Evolutionary conservation across 192 early-diverging fungal species (phyloP).

Genomic region (Irineochytrium annulatum): DNA sequence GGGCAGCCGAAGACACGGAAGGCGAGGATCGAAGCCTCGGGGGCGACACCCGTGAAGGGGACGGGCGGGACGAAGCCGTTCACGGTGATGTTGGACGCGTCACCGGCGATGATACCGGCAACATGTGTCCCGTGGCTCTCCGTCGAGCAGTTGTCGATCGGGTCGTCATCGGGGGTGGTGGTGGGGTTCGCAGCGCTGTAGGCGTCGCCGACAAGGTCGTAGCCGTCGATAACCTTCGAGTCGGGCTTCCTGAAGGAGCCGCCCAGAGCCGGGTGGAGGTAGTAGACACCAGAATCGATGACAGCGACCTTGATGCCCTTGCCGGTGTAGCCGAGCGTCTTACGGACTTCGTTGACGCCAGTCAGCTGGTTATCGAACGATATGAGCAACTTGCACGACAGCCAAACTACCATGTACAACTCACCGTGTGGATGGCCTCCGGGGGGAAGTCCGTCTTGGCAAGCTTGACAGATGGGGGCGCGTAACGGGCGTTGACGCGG

Average conservation of each 20-base stretch:
- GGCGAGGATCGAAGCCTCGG: constrained; percentile 69
- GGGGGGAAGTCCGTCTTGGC: background rate
- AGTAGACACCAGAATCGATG: constrained; percentile 51
- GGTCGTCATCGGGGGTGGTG: constrained; percentile 35
- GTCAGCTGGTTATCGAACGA: constrained; percentile 24
- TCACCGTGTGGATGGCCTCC: background rate
- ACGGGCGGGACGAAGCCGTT: constrained; percentile 4
- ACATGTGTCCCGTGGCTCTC: constrained; percentile 49
- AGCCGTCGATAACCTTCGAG: constrained; percentile 34
- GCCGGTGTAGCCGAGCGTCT: constrained; percentile 31
- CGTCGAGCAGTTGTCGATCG: constrained; percentile 40
- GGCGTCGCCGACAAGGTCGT: constrained; percentile 42
- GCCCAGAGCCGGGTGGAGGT: constrained; percentile 49
- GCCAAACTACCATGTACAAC: background rate
- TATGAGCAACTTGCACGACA: background rate
- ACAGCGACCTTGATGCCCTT: constrained; percentile 49
- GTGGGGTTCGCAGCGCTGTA: constrained; percentile 16
- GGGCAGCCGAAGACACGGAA: constrained; percentile 58
- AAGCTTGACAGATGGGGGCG: background rate
- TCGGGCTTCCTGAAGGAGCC: constrained; percentile 36
- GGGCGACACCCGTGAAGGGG: constrained; percentile 68
- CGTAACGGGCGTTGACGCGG: background rate
- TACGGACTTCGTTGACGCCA: constrained; percentile 31
- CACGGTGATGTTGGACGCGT: constrained; percentile 24
- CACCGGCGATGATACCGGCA: constrained; percentile 43